Evolutionary conservation across 148 eudicot species (phyloP).

Genomic region (Suaeda aralocaspica): DNA sequence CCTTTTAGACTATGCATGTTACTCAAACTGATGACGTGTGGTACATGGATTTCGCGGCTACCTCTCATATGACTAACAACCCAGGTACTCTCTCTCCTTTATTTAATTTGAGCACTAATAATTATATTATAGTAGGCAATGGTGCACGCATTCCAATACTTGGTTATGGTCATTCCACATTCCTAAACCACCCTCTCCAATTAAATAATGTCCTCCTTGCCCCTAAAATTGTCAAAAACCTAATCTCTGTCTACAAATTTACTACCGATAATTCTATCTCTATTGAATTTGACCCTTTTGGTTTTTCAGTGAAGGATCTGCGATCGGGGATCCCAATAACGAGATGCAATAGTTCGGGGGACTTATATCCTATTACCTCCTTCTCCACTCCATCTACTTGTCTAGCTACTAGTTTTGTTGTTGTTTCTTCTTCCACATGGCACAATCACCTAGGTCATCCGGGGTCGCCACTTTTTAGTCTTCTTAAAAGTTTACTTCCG

Average conservation of each 20-base stretch:
- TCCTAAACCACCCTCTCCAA: background rate
- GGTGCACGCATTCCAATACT: background rate
- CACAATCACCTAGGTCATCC: background rate
- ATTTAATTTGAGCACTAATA: background rate
- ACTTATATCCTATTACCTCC: background rate
- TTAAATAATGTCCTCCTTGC: background rate
- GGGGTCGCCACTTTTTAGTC: background rate
- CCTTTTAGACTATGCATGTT: background rate
- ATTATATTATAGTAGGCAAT: background rate
- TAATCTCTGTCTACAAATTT: too few species aligned
- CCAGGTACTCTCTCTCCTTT: background rate
- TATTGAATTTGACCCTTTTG: too few species aligned
- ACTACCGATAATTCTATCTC: too few species aligned
- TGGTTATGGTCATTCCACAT: background rate
- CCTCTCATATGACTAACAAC: background rate
- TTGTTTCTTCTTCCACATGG: background rate
- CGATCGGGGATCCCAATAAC: too few species aligned
- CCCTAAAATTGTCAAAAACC: background rate
- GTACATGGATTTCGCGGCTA: background rate
- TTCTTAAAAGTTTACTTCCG: background rate
- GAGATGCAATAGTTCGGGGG: too few species aligned
- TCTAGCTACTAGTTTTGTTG: too few species aligned
- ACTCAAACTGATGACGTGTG: background rate
- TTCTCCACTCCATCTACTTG: background rate
- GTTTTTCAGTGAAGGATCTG: background rate